Percentiles rank a stretch among this genome's conserved stretches.
Evolutionary conservation across 371 early-diverging fungal species (phyloP).

Genomic region (Thermomucor indicae-seudaticae): DNA sequence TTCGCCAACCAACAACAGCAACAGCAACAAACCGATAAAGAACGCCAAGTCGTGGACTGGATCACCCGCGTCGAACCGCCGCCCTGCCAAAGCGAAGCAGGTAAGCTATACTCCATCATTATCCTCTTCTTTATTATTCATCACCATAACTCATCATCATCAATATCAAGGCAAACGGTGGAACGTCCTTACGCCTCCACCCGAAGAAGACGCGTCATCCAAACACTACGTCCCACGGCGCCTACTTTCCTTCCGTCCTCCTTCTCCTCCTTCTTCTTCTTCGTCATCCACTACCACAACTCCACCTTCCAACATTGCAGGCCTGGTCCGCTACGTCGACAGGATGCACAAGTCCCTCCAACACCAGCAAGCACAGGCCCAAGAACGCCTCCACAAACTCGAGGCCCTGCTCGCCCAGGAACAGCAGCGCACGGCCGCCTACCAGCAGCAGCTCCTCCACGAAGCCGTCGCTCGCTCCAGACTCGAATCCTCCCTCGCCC

Average conservation of each 20-base stretch:
- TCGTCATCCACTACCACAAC: slow-evolving; percentile 2
- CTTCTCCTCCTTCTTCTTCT: background rate
- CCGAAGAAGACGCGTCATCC: slow-evolving; percentile 16
- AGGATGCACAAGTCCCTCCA: slow-evolving; percentile 21
- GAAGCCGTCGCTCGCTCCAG: too few relatives aligned
- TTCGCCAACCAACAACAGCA: slow-evolving; percentile 21
- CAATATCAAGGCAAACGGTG: slow-evolving; percentile 20
- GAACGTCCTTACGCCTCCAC: slow-evolving; percentile 22
- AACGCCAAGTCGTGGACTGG: slow-evolving; percentile 31
- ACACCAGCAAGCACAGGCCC: slow-evolving; percentile 17
- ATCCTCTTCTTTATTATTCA: background rate
- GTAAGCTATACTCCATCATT: slow-evolving; percentile 5
- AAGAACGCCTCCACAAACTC: slow-evolving; percentile 19
- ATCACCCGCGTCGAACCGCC: slow-evolving; percentile 11
- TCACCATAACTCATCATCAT: background rate
- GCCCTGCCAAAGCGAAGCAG: slow-evolving; percentile 24
- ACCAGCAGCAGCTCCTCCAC: background rate
- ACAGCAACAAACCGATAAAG: slow-evolving; percentile 9
- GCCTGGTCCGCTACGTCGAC: slow-evolving; percentile 27
- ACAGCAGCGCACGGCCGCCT: background rate
- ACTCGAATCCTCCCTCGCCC: too few relatives aligned
- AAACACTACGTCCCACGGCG: slow-evolving; percentile 31
- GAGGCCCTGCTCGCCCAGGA: slow-evolving; percentile 15
- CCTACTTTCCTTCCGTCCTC: slow-evolving; percentile 3
- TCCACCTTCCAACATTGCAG: slow-evolving; percentile 2